Evolutionary conservation across 2,329 filamentous ascomycete genomes (phyloP), one percentile per base, ranked within the genome.

Genomic region (Hypoxylon sp.): DNA sequence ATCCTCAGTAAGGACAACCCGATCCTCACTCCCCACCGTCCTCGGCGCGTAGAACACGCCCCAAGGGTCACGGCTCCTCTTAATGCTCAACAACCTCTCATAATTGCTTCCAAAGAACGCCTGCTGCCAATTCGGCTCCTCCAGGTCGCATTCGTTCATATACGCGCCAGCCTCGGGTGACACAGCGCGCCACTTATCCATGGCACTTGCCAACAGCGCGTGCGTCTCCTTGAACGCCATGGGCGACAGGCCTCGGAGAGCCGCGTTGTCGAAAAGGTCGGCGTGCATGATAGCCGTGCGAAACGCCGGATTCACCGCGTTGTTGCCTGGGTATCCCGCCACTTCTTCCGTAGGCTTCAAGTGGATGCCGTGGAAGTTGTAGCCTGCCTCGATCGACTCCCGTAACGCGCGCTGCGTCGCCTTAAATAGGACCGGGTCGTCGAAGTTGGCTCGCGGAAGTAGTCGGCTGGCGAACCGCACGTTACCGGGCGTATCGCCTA

Each of bases 91-190:
- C 46, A 86, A 72, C 43, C 69, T 73, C 3, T 70, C 72, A 66
- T 86, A 86, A 52, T 85, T 84, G 5, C 41, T 71, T 1, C 85
- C 85, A 71, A 80, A 87, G 75, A 86, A 86, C 2, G 74, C 76
- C 30, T 80, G 72, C 70, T 84, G 77, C 70, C 79, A 87, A 60
- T 82, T 70, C 1, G 80, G 80, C 73, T 86, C 80, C 63, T 80
- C 78, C 45, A 84, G 81, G 73, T 87, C 82, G 2, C 79, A 82
- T 78, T 89, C 86, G 66, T 86, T 86, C 72, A 84, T 74, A 67
- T 86, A 86, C 3, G 82, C 78, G 3, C 84, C 83, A 1, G 75
- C 75, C 1, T 78, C 81, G 2, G 82, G 82, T 0, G 82, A 80
- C 5, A 78, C 75, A 5, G 71, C 75, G 23, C 79, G 76, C 49